Evolutionary conservation across 768 basidiomycete species (phyloP).

Genomic region (Cubamyces sp.): DNA sequence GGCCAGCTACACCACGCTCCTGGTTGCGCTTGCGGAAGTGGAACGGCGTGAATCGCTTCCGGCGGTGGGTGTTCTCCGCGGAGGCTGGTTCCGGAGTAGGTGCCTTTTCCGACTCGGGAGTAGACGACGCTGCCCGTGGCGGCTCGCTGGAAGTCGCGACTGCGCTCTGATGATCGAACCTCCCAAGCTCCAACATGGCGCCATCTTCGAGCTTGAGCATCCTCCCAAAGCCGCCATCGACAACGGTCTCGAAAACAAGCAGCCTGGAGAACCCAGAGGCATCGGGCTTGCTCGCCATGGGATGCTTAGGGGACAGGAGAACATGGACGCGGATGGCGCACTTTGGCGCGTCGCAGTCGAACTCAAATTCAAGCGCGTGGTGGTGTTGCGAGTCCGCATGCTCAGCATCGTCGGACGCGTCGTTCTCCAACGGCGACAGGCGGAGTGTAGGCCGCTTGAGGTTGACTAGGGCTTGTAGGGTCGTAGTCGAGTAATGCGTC

Average conservation of each 20-base stretch:
- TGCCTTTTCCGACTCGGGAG: constrained; percentile 20
- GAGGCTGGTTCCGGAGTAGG: constrained; percentile 21
- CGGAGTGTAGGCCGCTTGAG: constrained; percentile 88
- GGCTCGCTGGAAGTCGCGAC: constrained; percentile 13
- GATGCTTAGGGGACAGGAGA: constrained; percentile 66
- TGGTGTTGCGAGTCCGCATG: constrained; percentile 57
- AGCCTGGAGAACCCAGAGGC: constrained; percentile 44
- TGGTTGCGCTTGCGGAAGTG: constrained; percentile 64
- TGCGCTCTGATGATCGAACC: constrained; percentile 52
- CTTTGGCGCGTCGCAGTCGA: constrained; percentile 87
- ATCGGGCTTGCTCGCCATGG: constrained; percentile 45
- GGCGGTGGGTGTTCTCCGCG: constrained; percentile 30
- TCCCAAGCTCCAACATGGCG: constrained; percentile 77
- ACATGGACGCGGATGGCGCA: constrained; percentile 82
- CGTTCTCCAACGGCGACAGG: constrained; percentile 62
- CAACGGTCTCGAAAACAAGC: constrained; percentile 63
- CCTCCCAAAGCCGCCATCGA: constrained; percentile 84
- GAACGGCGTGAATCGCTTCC: constrained; percentile 64
- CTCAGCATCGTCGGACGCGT: constrained; percentile 47
- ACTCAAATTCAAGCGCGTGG: constrained; percentile 88
- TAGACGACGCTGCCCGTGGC: constrained; percentile 6
- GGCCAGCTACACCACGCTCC: constrained; percentile 64
- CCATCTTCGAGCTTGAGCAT: constrained; percentile 75
- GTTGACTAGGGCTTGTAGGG: constrained; percentile 92
- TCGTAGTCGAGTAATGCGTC: constrained; percentile 86